phyloP scores from a whole-genome alignment of 169 alveolate species.

The Prorocentrum cordatum region DNA sequence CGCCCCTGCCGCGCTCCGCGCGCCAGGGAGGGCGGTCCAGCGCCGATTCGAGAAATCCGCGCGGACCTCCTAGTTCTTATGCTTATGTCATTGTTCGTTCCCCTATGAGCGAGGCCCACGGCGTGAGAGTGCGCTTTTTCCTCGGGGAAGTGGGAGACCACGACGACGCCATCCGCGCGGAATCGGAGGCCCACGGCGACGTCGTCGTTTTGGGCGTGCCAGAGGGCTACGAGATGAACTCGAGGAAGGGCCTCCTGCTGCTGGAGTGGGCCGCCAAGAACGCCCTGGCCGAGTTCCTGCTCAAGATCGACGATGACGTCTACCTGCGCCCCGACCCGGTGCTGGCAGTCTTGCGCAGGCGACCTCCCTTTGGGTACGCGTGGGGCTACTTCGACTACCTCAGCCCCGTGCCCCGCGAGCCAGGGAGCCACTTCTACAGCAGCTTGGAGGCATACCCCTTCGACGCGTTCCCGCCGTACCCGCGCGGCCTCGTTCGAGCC shows the following conservation, averaged over 20 bases:
- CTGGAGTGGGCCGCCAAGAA: constrained; percentile 53
- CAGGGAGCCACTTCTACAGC: not conserved
- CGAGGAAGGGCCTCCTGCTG: constrained; percentile 25
- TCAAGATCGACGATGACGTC: constrained; percentile 56
- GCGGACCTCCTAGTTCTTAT: not conserved
- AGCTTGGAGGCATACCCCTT: not conserved
- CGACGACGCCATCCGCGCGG: not conserved
- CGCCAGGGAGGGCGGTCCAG: not conserved
- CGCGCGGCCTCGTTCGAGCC: constrained; percentile 51
- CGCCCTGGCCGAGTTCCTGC: constrained; percentile 18
- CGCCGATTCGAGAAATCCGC: not conserved
- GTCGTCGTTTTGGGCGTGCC: not conserved
- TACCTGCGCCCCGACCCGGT: constrained; percentile 8
- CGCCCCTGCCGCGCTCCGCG: not conserved
- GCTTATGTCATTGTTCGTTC: not conserved
- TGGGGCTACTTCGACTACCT: constrained; percentile 68
- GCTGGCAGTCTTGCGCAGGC: not conserved
- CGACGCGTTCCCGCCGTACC: constrained; percentile 49
- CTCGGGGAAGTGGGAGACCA: not conserved
- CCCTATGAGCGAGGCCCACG: not conserved
- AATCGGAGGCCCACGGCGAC: not conserved
- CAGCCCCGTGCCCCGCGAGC: constrained; percentile 54
- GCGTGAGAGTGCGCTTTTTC: not conserved
- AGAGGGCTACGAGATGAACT: constrained; percentile 49
- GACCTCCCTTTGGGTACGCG: not conserved